These are phyloP conservation scores for Juncus effusus DNA, from an alignment of 176 grass and related monocot species.

Conservation along the genomic window DNA sequence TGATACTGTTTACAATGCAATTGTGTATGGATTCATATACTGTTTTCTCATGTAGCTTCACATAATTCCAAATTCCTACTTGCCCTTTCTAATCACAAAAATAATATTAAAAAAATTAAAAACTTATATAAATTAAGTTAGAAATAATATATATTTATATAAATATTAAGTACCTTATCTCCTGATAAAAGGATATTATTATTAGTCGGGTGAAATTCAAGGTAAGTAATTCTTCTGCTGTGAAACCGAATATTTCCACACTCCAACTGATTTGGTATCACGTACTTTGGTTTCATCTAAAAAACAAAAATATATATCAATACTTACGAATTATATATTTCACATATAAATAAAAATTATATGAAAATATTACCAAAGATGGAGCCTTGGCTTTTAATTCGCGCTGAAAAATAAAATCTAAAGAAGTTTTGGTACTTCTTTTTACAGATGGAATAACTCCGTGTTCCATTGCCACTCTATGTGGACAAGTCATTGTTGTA, in stretches of 20 bases:
- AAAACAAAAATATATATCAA: constrained; percentile 11
- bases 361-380: constrained; percentile 11
- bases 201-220: constrained; percentile 91
- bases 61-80: constrained; percentile 88
- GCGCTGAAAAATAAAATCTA: constrained; percentile 85
- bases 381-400: constrained; percentile 71
- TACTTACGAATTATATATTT: background rate
- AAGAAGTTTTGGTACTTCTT: constrained; percentile 52
- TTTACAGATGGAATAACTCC: constrained; percentile 67
- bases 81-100: constrained; percentile 63
- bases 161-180: constrained; percentile 64
- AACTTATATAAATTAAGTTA: constrained; percentile 8
- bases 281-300: constrained; percentile 62
- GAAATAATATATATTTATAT: background rate
- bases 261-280: constrained; percentile 71
- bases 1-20: constrained; percentile 89
- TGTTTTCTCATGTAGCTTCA: constrained; percentile 80
- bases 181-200: constrained; percentile 75
- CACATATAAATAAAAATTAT: background rate
- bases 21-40: constrained; percentile 76
- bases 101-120: background rate
- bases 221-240: constrained; percentile 68
- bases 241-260: constrained; percentile 87
- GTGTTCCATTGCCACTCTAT: constrained; percentile 85
- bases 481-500: constrained; percentile 83